Evolutionary conservation across 192 early-diverging fungal genomes (phyloP).

Genomic region (Rhizoclosmatium globosum): DNA sequence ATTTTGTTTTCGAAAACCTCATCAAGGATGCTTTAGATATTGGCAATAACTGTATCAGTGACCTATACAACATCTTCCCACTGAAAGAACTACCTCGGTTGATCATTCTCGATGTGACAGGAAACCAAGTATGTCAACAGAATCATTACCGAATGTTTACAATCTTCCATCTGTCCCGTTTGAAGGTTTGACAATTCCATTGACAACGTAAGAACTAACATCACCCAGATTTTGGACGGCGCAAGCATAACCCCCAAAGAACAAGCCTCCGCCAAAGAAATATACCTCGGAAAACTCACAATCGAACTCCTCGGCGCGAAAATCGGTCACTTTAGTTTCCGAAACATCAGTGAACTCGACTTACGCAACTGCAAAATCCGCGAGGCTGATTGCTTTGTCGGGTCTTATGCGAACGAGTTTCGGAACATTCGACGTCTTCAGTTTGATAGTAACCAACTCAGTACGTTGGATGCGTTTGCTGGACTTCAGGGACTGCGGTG

Average conservation of each 20-base stretch:
- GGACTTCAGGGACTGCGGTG: conserved; percentile 50
- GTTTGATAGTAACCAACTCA: conserved; percentile 66
- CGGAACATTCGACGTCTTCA: conserved; percentile 62
- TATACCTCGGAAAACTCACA: conserved; percentile 66
- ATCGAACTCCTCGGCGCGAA: conserved; percentile 67
- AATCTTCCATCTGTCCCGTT: conserved; percentile 62
- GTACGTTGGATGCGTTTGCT: conserved; percentile 57
- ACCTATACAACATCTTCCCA: conserved; percentile 63
- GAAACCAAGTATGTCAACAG: conserved; percentile 60
- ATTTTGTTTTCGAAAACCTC: conserved; percentile 30
- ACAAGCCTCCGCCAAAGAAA: conserved; percentile 57
- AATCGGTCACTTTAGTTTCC: conserved; percentile 64
- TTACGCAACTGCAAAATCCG: conserved; percentile 69
- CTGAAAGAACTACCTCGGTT: conserved; percentile 64
- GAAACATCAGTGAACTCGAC: conserved; percentile 65
- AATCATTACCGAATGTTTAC: conserved; percentile 64
- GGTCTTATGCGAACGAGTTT: conserved; percentile 48
- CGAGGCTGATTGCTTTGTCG: conserved; percentile 65
- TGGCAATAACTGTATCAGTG: conserved; percentile 62
- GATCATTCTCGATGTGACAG: conserved; percentile 71
- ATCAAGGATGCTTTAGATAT: conserved; percentile 51
- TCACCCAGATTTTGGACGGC: conserved; percentile 63
- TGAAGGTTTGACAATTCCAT: conserved; percentile 51
- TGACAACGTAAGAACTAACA: background rate
- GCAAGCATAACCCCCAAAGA: conserved; percentile 62